Conservation (phyloP, 768 basidiomycete species). For the Tylopilus plumbeoviolaceoides region DNA sequence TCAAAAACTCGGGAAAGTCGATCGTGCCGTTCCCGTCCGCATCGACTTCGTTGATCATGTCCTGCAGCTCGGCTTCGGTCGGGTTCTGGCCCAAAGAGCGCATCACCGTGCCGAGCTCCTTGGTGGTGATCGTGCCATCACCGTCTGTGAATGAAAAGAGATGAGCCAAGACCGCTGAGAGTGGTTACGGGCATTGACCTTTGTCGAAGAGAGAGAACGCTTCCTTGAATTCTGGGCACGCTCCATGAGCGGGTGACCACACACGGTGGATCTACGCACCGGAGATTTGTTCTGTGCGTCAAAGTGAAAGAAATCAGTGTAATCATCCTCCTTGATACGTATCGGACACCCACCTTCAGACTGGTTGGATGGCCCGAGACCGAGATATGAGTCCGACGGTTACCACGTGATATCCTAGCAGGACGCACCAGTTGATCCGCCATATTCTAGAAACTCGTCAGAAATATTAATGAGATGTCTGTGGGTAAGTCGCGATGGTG, state of each 20-base stretch:
- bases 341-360: conserved; percentile 48
- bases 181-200: conserved; percentile 40
- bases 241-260: not conserved
- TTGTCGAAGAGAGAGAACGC: conserved; percentile 98
- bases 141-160: conserved; percentile 54
- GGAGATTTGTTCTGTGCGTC: conserved; percentile 78
- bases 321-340: not conserved
- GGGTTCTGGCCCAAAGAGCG: conserved; percentile 91
- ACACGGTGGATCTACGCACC: conserved; percentile 45
- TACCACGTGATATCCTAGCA: conserved; percentile 6
- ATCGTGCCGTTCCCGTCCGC: conserved; percentile 86
- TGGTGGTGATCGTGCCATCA: conserved; percentile 90
- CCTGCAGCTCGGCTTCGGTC: conserved; percentile 85
- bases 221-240: conserved; percentile 88
- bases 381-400: conserved; percentile 13
- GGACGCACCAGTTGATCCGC: conserved; percentile 54
- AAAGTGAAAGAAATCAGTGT: not conserved
- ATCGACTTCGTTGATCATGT: conserved; percentile 96
- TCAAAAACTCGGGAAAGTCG: conserved; percentile 81
- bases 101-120: conserved; percentile 92
- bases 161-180: too few relatives aligned
- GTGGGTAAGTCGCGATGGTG: not conserved
- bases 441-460: conserved; percentile 35
- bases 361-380: conserved; percentile 29
- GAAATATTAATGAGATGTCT: not conserved